Conservation (phyloP, 202 grass and related monocot species). For the Tripidium arundinaceum region DNA sequence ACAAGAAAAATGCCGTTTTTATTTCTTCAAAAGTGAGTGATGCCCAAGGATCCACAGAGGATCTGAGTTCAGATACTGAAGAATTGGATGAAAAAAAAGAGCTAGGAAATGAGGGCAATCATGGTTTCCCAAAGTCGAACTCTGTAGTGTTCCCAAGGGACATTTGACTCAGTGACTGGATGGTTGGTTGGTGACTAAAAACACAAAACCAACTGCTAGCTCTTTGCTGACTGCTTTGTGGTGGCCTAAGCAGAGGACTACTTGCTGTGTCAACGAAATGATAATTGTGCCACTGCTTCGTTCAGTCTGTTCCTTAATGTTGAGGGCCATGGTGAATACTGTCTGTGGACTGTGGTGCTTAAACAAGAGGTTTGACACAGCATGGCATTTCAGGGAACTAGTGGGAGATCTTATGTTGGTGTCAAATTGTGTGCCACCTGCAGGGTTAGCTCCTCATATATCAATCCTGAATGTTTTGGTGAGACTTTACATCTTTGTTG, state of each 20-base stretch:
- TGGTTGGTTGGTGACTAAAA: not conserved
- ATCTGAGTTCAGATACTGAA: slow-evolving; percentile 42
- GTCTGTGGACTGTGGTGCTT: not conserved
- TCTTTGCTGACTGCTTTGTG: slow-evolving; percentile 18
- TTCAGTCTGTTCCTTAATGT: slow-evolving; percentile 14
- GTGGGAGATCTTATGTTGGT: slow-evolving; percentile 10
- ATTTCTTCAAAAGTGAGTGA: slow-evolving; percentile 44
- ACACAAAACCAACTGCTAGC: slow-evolving; percentile 11
- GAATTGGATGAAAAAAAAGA: slow-evolving; percentile 41
- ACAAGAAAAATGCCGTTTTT: slow-evolving; percentile 83
- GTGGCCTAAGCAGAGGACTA: not conserved
- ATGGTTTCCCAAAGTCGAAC: slow-evolving; percentile 24
- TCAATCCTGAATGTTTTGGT: not conserved
- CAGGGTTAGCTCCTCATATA: slow-evolving; percentile 15
- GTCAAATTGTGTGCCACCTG: not conserved
- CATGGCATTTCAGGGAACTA: slow-evolving; percentile 1
- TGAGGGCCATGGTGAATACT: not conserved
- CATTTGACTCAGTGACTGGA: not conserved
- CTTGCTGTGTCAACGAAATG: slow-evolving; percentile 10
- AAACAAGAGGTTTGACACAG: not conserved
- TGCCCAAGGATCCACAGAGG: slow-evolving; percentile 42
- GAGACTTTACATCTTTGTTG: too few relatives aligned
- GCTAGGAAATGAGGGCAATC: slow-evolving; percentile 1
- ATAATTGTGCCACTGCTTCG: not conserved
- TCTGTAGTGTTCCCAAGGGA: slow-evolving; percentile 3